Conservation (phyloP, 805 yeast genomes). For the Lachancea meyersii region DNA sequence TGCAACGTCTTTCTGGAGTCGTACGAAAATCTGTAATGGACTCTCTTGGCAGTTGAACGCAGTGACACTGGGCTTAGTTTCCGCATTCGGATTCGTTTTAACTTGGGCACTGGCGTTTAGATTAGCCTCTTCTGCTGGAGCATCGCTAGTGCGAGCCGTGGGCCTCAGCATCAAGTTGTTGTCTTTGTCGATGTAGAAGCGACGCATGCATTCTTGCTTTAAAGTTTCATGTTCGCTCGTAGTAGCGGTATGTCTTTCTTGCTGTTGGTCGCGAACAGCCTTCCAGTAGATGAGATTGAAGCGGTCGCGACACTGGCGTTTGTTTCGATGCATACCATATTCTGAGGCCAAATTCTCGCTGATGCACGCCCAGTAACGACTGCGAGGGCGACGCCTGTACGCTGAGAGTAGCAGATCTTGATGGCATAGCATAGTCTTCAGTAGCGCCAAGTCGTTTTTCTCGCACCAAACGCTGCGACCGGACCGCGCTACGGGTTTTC, state of each 20-base stretch:
- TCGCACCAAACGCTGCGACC: constrained; percentile 5
- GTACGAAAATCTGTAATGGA: neutral
- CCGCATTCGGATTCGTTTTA: too few relatives aligned
- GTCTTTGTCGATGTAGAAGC: constrained; percentile 8
- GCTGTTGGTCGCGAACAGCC: constrained; percentile 5
- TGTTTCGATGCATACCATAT: constrained; percentile 4
- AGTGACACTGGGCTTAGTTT: too few relatives aligned
- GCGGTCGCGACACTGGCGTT: constrained; percentile 10
- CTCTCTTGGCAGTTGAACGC: neutral
- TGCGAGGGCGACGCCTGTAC: constrained; percentile 6
- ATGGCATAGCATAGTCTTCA: constrained; percentile 2
- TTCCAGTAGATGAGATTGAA: constrained; percentile 8
- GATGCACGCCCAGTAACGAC: constrained; percentile 8
- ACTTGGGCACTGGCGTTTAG: too few relatives aligned
- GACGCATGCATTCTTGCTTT: constrained; percentile 1
- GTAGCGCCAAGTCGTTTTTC: constrained; percentile 4
- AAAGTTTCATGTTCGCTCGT: neutral
- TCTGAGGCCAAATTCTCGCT: constrained; percentile 1
- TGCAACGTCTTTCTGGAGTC: neutral
- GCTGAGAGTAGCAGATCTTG: neutral
- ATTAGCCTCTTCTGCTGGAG: too few relatives aligned
- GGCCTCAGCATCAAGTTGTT: constrained; percentile 7
- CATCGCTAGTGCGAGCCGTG: neutral
- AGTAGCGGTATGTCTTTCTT: neutral
- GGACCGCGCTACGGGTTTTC: neutral